phyloP scores from a whole-genome alignment of 768 basidiomycete genomes.

The Leccinellum albellum region DNA sequence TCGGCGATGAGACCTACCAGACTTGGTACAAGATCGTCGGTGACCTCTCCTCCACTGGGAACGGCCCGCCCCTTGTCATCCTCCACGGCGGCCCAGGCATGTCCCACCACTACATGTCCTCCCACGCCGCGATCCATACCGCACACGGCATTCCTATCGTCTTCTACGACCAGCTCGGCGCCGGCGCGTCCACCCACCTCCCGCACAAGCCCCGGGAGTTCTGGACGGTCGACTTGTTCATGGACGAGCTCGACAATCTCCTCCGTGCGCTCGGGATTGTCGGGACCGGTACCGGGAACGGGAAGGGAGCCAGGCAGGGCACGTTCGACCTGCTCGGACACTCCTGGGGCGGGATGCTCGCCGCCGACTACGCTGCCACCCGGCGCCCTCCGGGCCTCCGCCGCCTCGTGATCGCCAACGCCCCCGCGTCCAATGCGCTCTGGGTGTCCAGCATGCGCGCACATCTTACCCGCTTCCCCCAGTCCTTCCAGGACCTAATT shows the following conservation, averaged over 20 bases:
- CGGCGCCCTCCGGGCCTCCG: conserved; percentile 37
- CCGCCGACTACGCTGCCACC: conserved; percentile 34
- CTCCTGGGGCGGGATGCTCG: conserved; percentile 56
- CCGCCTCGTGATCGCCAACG: conserved; percentile 31
- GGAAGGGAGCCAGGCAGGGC: conserved; percentile 8
- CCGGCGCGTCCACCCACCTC: conserved; percentile 41
- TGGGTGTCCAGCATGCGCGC: conserved; percentile 19
- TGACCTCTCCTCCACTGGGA: conserved; percentile 22
- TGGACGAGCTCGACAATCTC: conserved; percentile 51
- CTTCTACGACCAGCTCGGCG: conserved; percentile 49
- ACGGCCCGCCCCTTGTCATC: conserved; percentile 27
- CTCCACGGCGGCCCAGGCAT: conserved; percentile 43
- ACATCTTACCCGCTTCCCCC: conserved; percentile 25
- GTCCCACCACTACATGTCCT: conserved; percentile 32
- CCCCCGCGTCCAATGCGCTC: conserved; percentile 29
- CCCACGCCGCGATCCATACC: conserved; percentile 31
- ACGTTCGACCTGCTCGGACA: conserved; percentile 47
- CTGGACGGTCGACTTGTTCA: conserved; percentile 47
- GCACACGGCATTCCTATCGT: conserved; percentile 35
- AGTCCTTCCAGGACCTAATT: conserved; percentile 22
- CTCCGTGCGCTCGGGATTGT: conserved; percentile 37
- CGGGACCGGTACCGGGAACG: background rate
- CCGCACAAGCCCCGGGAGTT: conserved; percentile 34
- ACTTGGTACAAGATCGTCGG: conserved; percentile 44
- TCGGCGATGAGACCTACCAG: conserved; percentile 25